Conservation (phyloP, 2,329 filamentous ascomycete species). For the Cladosporium sp. region DNA sequence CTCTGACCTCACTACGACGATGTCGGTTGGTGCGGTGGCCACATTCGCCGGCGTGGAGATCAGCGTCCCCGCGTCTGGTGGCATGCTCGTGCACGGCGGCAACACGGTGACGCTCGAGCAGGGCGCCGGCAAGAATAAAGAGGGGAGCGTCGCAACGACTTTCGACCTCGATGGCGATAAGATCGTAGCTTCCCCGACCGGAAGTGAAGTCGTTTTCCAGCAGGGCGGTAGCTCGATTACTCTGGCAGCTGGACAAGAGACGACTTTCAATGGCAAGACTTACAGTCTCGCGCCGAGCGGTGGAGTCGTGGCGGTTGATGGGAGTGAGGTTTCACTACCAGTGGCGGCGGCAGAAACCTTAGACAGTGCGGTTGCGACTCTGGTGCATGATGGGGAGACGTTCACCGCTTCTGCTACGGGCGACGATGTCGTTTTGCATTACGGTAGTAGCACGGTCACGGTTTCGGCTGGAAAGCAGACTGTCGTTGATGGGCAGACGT, state of each 20-base stretch:
- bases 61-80: not conserved
- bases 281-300: not conserved
- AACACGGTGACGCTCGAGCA: not conserved
- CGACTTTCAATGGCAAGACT: not conserved
- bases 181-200: not conserved
- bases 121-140: too few species aligned
- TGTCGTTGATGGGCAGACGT: not conserved
- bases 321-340: not conserved
- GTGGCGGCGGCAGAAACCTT: too few species aligned
- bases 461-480: not conserved
- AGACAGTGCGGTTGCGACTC: too few species aligned
- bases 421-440: not conserved
- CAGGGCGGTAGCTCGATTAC: not conserved
- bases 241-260: not conserved
- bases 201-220: not conserved
- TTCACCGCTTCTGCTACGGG: not conserved
- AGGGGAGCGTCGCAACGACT: not conserved
- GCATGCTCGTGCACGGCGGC: not conserved
- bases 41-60: constrained; percentile 1
- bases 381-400: not conserved
- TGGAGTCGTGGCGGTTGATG: not conserved
- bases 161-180: not conserved
- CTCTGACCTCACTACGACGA: not conserved
- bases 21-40: not conserved
- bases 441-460: not conserved